phyloP scores from a whole-genome alignment of 176 grass and related monocot genomes.

The Oryza longistaminata region DNA sequence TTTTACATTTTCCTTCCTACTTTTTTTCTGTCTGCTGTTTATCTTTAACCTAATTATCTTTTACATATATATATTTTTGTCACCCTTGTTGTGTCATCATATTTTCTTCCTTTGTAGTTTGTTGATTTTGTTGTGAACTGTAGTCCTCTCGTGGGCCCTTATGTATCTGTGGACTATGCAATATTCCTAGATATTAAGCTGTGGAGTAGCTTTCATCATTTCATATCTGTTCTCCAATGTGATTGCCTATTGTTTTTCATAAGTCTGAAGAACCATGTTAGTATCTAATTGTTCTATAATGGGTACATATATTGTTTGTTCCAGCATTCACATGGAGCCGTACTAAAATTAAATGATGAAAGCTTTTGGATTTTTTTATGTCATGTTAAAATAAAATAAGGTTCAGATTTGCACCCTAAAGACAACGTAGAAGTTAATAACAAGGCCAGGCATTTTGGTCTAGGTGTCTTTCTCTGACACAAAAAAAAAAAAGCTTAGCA shows the following conservation, averaged over 20 bases:
- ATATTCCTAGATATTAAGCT: constrained; percentile 3
- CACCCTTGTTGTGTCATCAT: not conserved
- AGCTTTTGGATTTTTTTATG: not conserved
- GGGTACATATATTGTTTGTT: not conserved
- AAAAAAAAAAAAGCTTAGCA: not conserved
- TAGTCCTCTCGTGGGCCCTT: not conserved
- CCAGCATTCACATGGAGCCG: not conserved
- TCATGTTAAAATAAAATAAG: not conserved
- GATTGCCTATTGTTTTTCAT: not conserved
- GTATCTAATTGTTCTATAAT: constrained; percentile 1
- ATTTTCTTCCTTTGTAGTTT: not conserved
- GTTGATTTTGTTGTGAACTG: not conserved
- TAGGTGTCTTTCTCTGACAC: not conserved
- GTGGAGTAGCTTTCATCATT: not conserved
- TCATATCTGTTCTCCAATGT: not conserved
- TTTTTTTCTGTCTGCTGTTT: not conserved
- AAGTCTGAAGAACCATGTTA: not conserved
- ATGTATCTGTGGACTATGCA: not conserved
- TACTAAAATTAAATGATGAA: not conserved
- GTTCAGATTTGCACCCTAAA: not conserved
- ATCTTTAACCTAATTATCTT: not conserved
- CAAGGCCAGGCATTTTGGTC: not conserved
- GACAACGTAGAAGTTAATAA: not conserved
- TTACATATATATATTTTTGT: not conserved
- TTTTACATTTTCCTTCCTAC: constrained; percentile 10